Conservation (phyloP, 2,329 filamentous ascomycete genomes). For the Fusarium agapanthi region DNA sequence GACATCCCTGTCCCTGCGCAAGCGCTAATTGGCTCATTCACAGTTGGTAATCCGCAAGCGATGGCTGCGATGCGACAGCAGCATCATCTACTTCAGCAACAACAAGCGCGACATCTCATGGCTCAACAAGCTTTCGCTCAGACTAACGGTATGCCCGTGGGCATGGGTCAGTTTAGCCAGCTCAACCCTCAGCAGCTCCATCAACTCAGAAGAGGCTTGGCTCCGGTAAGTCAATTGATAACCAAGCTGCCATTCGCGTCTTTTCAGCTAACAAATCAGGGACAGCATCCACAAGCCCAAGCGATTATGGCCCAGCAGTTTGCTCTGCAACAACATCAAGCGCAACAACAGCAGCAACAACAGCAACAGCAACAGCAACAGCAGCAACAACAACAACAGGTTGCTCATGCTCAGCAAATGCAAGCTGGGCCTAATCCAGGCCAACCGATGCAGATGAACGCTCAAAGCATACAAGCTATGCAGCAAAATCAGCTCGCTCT, state of each 20-base stretch:
- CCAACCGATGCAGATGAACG: constrained; percentile 59
- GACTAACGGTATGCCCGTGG: constrained; percentile 60
- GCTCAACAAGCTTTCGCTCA: constrained; percentile 61
- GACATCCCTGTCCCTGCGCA: constrained; percentile 14
- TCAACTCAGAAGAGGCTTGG: constrained; percentile 56
- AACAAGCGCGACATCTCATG: constrained; percentile 63
- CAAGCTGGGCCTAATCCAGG: constrained; percentile 54
- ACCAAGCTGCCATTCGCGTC: background rate
- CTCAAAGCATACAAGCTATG: constrained; percentile 56
- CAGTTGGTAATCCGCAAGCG: constrained; percentile 50
- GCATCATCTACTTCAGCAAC: constrained; percentile 66
- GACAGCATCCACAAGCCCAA: constrained; percentile 45
- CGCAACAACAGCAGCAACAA: constrained; percentile 45
- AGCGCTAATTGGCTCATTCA: constrained; percentile 17
- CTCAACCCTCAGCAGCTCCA: constrained; percentile 62
- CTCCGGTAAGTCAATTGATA: constrained; percentile 49
- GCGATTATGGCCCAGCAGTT: constrained; percentile 55
- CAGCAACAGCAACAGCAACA: constrained; percentile 47
- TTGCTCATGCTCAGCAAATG: constrained; percentile 50
- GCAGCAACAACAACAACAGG: constrained; percentile 49
- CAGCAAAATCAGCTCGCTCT: constrained; percentile 54
- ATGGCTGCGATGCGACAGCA: constrained; percentile 61
- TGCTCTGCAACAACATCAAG: constrained; percentile 45
- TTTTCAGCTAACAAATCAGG: constrained; percentile 34
- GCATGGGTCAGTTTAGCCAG: constrained; percentile 58